Conservation (phyloP, 108 stramenopile species). For the Mediolabrus comicus region DNA sequence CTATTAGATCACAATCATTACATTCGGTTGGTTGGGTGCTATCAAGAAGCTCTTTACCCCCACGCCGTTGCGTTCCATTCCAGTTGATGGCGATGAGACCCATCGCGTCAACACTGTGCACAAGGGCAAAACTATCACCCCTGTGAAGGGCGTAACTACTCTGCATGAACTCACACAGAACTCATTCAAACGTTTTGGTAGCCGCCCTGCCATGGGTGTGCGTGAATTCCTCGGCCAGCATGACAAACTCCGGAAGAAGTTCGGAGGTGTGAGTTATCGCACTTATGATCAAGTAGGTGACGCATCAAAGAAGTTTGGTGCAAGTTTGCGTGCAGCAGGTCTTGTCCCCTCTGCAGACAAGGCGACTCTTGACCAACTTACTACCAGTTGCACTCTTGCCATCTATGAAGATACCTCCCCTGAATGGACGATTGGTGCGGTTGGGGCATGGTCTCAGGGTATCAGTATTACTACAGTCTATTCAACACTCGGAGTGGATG, state of each 20-base stretch:
- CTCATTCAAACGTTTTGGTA: conserved; percentile 50
- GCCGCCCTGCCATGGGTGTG: conserved; percentile 60
- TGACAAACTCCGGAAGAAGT: conserved; percentile 67
- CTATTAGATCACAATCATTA: neutral
- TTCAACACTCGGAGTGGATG: conserved; percentile 90
- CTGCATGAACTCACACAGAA: conserved; percentile 61
- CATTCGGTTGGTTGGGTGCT: neutral
- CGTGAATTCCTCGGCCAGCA: conserved; percentile 79
- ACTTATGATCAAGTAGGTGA: conserved; percentile 77
- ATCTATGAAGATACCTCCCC: conserved; percentile 92
- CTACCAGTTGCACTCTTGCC: conserved; percentile 78
- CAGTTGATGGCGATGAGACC: conserved; percentile 61
- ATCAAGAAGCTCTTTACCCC: conserved; percentile 56
- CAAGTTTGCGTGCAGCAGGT: conserved; percentile 67
- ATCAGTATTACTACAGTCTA: conserved; percentile 88
- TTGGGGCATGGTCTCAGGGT: conserved; percentile 81
- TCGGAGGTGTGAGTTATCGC: conserved; percentile 60
- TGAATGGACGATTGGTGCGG: conserved; percentile 87
- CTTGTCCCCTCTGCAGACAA: conserved; percentile 60
- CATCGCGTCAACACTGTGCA: conserved; percentile 64
- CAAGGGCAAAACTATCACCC: conserved; percentile 48
- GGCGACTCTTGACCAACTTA: conserved; percentile 73
- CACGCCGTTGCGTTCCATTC: conserved; percentile 64
- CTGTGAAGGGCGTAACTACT: conserved; percentile 62
- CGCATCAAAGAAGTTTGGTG: conserved; percentile 74